These are phyloP conservation scores for Alternaria sp. DNA, from an alignment of 2,329 filamentous ascomycete species.

Conservation along the genomic window DNA sequence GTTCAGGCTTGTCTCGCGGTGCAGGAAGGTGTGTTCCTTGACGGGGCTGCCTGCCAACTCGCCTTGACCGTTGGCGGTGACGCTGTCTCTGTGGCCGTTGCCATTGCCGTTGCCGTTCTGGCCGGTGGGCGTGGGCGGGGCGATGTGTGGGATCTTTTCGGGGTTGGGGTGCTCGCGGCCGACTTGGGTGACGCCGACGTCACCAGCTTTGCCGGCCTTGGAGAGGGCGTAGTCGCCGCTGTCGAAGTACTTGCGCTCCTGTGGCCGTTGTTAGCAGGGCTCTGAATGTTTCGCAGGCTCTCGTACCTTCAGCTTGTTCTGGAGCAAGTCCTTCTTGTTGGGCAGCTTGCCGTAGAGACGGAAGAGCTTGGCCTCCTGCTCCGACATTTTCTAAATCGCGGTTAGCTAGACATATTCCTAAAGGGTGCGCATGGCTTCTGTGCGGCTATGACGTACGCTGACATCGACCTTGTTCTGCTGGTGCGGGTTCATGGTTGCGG, in stretches of 20 bases:
- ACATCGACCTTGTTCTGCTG: slow-evolving; percentile 99
- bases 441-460: slow-evolving; percentile 69
- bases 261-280: slow-evolving; percentile 12
- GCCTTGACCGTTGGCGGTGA: slow-evolving; percentile 42
- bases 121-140: slow-evolving; percentile 63
- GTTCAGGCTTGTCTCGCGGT: slow-evolving; percentile 78
- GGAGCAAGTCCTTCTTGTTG: slow-evolving; percentile 92
- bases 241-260: slow-evolving; percentile 97
- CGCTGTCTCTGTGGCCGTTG: slow-evolving; percentile 34
- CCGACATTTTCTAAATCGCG: slow-evolving; percentile 74
- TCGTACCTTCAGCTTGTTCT: slow-evolving; percentile 89
- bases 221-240: slow-evolving; percentile 95
- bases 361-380: slow-evolving; percentile 96
- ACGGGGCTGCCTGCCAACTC: slow-evolving; percentile 74
- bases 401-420: slow-evolving; percentile 19
- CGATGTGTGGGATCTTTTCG: slow-evolving; percentile 91
- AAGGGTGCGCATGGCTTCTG: slow-evolving; percentile 17
- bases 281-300: background rate
- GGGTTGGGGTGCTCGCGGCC: slow-evolving; percentile 93
- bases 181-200: slow-evolving; percentile 90
- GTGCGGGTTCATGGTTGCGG: slow-evolving; percentile 80
- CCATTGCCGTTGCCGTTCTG: slow-evolving; percentile 39
- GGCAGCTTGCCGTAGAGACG: slow-evolving; percentile 97
- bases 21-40: slow-evolving; percentile 87
- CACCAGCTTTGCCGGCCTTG: slow-evolving; percentile 95